phyloP scores from a whole-genome alignment of 306 rosid species.

The Cajanus cajan region DNA sequence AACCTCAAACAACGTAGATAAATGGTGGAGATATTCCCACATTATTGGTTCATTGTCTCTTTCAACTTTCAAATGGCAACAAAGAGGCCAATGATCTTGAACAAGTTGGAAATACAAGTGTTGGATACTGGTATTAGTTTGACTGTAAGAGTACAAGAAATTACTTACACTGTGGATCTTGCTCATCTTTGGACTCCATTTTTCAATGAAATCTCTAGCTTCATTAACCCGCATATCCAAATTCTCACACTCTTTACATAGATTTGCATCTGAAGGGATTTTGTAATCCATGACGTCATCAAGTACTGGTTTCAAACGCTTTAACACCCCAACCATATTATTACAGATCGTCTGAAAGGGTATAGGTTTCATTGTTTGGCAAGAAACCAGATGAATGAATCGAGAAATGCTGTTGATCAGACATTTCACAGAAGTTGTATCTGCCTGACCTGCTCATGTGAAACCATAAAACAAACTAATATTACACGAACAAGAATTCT shows the following conservation, averaged over 20 bases:
- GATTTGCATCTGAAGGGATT: conserved; percentile 47
- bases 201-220: conserved; percentile 81
- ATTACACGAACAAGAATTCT: background rate
- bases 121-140: background rate
- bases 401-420: conserved; percentile 92
- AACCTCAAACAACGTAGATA: background rate
- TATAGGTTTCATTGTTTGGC: conserved; percentile 57
- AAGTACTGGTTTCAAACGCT: conserved; percentile 82
- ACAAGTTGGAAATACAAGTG: background rate
- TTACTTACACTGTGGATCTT: conserved; percentile 71
- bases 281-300: conserved; percentile 65
- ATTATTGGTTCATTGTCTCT: background rate
- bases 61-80: conserved; percentile 11
- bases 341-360: conserved; percentile 71
- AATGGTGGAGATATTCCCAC: background rate
- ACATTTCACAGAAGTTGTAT: conserved; percentile 67
- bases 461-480: conserved; percentile 32
- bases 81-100: conserved; percentile 1
- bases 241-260: conserved; percentile 68
- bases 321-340: conserved; percentile 63
- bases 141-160: background rate
- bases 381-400: conserved; percentile 81
- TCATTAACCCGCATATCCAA: conserved; percentile 69
- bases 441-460: conserved; percentile 65
- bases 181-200: conserved; percentile 86